Evolutionary conservation across 106 monocot genomes (phyloP).

Genomic region (Apostasia shenzhenica): DNA sequence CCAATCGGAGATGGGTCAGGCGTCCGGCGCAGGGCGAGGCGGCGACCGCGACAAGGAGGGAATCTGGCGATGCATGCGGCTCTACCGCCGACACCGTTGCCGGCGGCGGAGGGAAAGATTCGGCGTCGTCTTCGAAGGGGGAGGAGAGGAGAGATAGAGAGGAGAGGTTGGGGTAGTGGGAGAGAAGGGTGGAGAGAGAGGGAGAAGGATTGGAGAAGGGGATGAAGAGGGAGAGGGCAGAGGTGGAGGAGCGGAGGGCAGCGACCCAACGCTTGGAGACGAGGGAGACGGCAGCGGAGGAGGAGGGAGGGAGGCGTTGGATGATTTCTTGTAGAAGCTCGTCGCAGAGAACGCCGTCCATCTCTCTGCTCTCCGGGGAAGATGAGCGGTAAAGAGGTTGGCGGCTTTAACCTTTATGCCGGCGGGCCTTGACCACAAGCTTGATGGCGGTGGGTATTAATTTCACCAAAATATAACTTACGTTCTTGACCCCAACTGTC

Average conservation of each 20-base stretch:
- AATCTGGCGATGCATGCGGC: conserved; percentile 7
- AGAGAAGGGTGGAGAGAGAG: background rate
- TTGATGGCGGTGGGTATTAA: too few relatives aligned
- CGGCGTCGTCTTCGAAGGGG: background rate
- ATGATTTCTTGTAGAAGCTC: conserved; percentile 61
- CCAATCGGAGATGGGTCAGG: conserved; percentile 27
- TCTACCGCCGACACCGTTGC: background rate
- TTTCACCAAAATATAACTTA: too few relatives aligned
- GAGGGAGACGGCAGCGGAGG: conserved; percentile 40
- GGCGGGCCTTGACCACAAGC: too few relatives aligned
- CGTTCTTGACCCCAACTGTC: too few relatives aligned
- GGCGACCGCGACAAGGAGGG: conserved; percentile 17
- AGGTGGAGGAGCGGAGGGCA: conserved; percentile 44
- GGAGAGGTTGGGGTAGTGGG: conserved; percentile 3
- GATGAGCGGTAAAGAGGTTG: too few relatives aligned
- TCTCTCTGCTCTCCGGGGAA: background rate
- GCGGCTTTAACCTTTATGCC: too few relatives aligned
- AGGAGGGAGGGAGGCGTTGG: conserved; percentile 40
- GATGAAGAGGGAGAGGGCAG: conserved; percentile 34
- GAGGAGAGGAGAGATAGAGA: conserved; percentile 19
- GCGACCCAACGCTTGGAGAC: conserved; percentile 58
- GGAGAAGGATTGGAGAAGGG: conserved; percentile 11
- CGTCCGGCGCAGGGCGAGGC: conserved; percentile 12
- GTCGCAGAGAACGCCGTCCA: conserved; percentile 53
- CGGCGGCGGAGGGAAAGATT: background rate